Percentiles rank a stretch among this genome's conserved stretches.
Evolutionary conservation across 352 stramenopile genomes (phyloP).

Genomic region (Phytopythium litorale): DNA sequence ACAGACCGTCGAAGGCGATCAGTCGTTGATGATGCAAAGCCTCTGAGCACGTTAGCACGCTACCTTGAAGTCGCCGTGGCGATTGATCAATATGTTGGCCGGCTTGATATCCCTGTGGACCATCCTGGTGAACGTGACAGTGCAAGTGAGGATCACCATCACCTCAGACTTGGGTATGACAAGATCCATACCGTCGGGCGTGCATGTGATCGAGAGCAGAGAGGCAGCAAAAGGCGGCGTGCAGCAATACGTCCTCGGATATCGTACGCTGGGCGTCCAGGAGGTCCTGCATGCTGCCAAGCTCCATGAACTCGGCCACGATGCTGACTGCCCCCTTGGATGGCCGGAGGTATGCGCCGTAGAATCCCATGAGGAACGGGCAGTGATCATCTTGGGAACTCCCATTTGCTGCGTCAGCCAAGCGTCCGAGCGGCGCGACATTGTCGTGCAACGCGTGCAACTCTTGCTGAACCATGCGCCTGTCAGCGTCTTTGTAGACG

Average conservation of each 20-base stretch:
- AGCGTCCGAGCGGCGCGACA: slow-evolving; percentile 49
- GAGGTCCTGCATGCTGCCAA: slow-evolving; percentile 82
- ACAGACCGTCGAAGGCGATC: not conserved
- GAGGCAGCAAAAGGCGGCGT: slow-evolving; percentile 81
- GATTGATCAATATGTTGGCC: slow-evolving; percentile 87
- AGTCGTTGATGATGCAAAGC: not conserved
- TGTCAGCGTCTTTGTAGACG: slow-evolving; percentile 77
- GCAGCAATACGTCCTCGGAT: slow-evolving; percentile 55
- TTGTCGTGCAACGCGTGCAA: slow-evolving; percentile 86
- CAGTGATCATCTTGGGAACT: slow-evolving; percentile 15
- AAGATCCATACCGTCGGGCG: slow-evolving; percentile 35
- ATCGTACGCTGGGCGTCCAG: slow-evolving; percentile 42
- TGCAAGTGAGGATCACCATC: not conserved
- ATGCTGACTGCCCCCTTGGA: slow-evolving; percentile 75
- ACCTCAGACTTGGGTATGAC: not conserved
- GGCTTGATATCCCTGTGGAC: slow-evolving; percentile 91
- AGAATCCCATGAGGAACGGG: slow-evolving; percentile 87
- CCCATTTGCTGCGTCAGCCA: not conserved
- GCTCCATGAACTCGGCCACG: slow-evolving; percentile 93
- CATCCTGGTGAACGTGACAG: slow-evolving; percentile 31
- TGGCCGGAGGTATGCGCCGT: slow-evolving; percentile 81
- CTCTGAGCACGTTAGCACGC: not conserved
- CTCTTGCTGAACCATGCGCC: slow-evolving; percentile 83
- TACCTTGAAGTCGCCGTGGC: slow-evolving; percentile 81
- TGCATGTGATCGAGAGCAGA: slow-evolving; percentile 86